Base-by-base conservation (phyloP, 352 stramenopile genomes). In the Phytopythium sindhum region DNA sequence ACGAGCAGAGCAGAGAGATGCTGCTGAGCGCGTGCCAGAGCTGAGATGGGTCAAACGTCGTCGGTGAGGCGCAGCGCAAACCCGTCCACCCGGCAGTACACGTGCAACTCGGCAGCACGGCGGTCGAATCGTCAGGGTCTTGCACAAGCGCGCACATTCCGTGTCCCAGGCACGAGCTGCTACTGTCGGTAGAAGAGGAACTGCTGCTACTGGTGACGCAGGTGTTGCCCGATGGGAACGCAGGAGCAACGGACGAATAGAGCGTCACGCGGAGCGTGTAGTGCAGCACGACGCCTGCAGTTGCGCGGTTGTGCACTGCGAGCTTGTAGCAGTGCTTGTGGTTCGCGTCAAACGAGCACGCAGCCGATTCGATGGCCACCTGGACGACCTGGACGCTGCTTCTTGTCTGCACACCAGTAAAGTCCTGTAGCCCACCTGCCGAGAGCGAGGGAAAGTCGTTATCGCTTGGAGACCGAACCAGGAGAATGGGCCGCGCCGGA, bases 281-380 rank as follows among this genome's bases (percentile, higher is more conserved):
- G n/a, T 58, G 66, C 19, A 93, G 66, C 2, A 63, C 54, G 29
- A 66, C 67, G 33, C 75, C 81, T 2, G 84, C 84, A 19, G 85
- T 78, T 23, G 75, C 62, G 35, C 81, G 83, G 61, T 93, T 91
- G 72, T 88, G 73, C 2, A 90, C 48, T 0, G 82, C 78, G 12
- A 93, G 64, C 60, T 93, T 93, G 74, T 80, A 93, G 74, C 84
- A 91, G 37, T 87, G 70, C 8, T 67, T 76, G 1, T 68, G 63
- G 1, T 62, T 75, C 6, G 47, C 29, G 14, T 64, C 61, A 31
- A 68, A 79, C 4, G 79, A 75, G 60, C 82, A 93, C 5, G 67
- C 60, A 19, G 53, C 54, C 0, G 69, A 77, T 14, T 75, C 69
- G 2, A 93, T 73, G 14, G 64, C 65, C 15, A 93, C 39, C 4